These are phyloP conservation scores for Melanomma pulvis-pyrius DNA, from an alignment of 495 filamentous ascomycete species.

Conservation along the genomic window DNA sequence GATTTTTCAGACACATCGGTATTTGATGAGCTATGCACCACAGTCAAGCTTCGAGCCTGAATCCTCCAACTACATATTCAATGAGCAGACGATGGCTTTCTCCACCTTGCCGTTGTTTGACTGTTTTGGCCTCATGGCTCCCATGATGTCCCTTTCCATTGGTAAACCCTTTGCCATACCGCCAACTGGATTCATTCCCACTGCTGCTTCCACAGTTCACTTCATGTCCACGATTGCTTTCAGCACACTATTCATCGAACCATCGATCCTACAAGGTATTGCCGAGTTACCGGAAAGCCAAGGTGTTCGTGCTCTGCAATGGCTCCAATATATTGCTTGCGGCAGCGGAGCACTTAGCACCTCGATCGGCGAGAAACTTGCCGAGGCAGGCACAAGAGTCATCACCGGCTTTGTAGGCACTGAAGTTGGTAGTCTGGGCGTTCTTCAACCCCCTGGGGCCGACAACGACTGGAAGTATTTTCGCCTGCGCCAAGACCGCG, in stretches of 20 bases:
- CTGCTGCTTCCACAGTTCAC: conserved; percentile 39
- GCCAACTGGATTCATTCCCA: conserved; percentile 40
- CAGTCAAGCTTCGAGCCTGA: conserved; percentile 46
- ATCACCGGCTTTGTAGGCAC: conserved; percentile 49
- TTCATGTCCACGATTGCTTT: conserved; percentile 34
- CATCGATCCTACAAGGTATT: conserved; percentile 53
- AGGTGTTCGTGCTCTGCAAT: conserved; percentile 37
- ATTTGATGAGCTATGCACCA: conserved; percentile 47
- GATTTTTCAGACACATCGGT: conserved; percentile 49
- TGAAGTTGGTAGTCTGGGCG: conserved; percentile 43
- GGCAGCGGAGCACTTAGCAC: conserved; percentile 49
- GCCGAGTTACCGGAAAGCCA: conserved; percentile 33
- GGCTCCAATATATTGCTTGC: conserved; percentile 49
- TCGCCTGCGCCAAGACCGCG: conserved; percentile 44
- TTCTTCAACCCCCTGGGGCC: conserved; percentile 19
- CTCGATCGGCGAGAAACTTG: conserved; percentile 31
- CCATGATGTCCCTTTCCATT: conserved; percentile 46
- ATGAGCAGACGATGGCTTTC: conserved; percentile 28
- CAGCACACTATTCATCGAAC: conserved; percentile 51
- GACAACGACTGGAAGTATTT: conserved; percentile 49
- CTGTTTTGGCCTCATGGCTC: conserved; percentile 51
- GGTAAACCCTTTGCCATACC: conserved; percentile 50
- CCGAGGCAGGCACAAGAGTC: conserved; percentile 37
- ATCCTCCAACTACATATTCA: conserved; percentile 38
- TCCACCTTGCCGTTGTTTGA: conserved; percentile 53